Evolutionary conservation across 208 protist species (phyloP).

Genomic region (Borovskyia barvae): DNA sequence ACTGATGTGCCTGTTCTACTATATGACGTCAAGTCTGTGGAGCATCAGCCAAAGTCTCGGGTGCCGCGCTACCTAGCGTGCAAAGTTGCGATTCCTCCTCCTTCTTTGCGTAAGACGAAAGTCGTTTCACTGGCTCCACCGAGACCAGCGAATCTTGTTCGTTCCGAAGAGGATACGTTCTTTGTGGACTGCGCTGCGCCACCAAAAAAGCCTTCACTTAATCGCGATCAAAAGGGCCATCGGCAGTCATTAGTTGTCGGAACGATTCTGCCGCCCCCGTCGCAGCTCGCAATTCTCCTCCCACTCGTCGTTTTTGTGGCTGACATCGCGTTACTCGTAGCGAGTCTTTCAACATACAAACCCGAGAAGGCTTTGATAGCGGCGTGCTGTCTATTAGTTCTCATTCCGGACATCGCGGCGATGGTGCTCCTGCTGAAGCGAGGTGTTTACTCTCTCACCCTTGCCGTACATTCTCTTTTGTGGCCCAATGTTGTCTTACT

Average conservation of each 20-base stretch:
- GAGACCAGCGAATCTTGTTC: background rate
- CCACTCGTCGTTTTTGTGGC: conserved; percentile 48
- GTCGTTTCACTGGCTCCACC: conserved; percentile 50
- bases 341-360: conserved; percentile 31
- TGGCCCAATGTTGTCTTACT: conserved; percentile 57
- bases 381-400: conserved; percentile 37
- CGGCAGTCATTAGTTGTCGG: conserved; percentile 31
- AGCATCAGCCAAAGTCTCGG: conserved; percentile 22
- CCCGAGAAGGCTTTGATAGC: conserved; percentile 36
- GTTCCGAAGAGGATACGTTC: conserved; percentile 9
- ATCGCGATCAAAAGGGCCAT: conserved; percentile 3
- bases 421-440: conserved; percentile 53
- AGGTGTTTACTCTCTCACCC: conserved; percentile 35
- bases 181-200: conserved; percentile 35
- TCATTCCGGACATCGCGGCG: conserved; percentile 46
- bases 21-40: conserved; percentile 23
- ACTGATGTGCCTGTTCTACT: conserved; percentile 27
- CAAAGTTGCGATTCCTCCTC: conserved; percentile 45
- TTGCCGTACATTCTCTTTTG: conserved; percentile 57
- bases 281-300: conserved; percentile 41
- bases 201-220: background rate
- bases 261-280: conserved; percentile 41
- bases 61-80: conserved; percentile 52
- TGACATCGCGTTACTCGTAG: conserved; percentile 55
- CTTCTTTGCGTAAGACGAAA: conserved; percentile 37